Conservation (phyloP, 140 eudicot genomes). For the Stevia rebaudiana region DNA sequence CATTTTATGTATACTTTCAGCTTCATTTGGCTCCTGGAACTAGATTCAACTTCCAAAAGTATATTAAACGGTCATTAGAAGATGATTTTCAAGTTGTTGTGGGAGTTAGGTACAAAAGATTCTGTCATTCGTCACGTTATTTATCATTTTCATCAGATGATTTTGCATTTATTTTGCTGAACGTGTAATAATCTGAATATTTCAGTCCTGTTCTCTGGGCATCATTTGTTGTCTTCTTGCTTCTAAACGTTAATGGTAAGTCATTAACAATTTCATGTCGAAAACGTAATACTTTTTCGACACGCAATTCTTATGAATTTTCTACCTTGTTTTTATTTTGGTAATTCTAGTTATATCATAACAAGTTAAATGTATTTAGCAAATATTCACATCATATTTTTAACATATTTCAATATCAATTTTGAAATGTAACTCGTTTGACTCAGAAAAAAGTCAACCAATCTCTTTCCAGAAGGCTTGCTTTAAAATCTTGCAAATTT, state of each 20-base stretch:
- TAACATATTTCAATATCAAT: not conserved
- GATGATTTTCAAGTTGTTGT: slow-evolving; percentile 81
- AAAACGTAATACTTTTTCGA: not conserved
- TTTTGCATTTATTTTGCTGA: not conserved
- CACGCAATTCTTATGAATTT: not conserved
- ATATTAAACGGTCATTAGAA: slow-evolving; percentile 84
- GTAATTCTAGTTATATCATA: not conserved
- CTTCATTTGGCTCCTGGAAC: slow-evolving; percentile 75
- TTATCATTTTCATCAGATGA: not conserved
- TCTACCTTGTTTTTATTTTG: not conserved
- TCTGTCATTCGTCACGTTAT: not conserved
- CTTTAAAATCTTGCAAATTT: not conserved
- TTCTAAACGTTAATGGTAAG: slow-evolving; percentile 82
- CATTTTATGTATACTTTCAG: slow-evolving; percentile 19
- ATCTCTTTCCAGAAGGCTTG: not conserved
- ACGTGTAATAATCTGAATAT: not conserved
- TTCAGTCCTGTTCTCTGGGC: slow-evolving; percentile 89
- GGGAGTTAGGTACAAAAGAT: slow-evolving; percentile 59
- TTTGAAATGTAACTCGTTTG: not conserved
- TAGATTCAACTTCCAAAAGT: slow-evolving; percentile 75
- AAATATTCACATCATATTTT: not conserved
- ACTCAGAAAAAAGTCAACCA: slow-evolving; percentile 11
- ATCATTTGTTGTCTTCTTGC: slow-evolving; percentile 80
- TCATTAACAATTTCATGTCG: slow-evolving; percentile 8
- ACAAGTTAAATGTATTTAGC: not conserved